These are phyloP conservation scores for Ramaria sp. DNA, from an alignment of 768 basidiomycete genomes.

Conservation along the genomic window DNA sequence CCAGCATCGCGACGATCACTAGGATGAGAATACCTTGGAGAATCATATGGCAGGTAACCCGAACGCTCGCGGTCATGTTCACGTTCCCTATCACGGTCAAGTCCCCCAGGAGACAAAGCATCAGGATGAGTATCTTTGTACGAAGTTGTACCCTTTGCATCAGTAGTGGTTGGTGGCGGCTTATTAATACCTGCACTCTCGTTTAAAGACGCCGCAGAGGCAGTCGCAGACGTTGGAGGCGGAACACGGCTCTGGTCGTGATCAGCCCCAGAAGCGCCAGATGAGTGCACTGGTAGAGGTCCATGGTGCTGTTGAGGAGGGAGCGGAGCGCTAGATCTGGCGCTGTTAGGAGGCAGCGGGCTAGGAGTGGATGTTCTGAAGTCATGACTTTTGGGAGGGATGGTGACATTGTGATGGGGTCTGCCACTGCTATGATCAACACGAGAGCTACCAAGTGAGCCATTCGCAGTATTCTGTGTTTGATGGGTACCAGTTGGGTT, in stretches of 20 bases:
- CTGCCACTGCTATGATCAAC: not conserved
- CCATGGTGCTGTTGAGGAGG: not conserved
- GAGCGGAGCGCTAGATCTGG: not conserved
- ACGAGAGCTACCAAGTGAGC: not conserved
- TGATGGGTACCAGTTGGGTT: not conserved
- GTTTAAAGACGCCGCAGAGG: not conserved
- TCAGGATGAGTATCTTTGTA: not conserved
- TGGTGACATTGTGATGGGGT: not conserved
- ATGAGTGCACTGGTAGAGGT: not conserved
- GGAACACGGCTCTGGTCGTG: not conserved
- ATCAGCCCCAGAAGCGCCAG: slow-evolving; percentile 1
- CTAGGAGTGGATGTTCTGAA: not conserved
- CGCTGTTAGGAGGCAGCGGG: not conserved
- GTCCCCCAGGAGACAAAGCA: not conserved
- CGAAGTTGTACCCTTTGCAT: not conserved
- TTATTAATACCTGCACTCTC: not conserved
- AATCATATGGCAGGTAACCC: not conserved
- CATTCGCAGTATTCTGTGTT: not conserved
- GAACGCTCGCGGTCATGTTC: slow-evolving; percentile 8
- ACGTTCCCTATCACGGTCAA: not conserved
- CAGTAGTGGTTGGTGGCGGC: not conserved
- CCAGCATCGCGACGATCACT: slow-evolving; percentile 7
- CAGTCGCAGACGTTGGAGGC: not conserved
- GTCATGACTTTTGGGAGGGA: not conserved
- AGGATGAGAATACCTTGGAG: slow-evolving; percentile 1